Percentiles rank a stretch among this genome's conserved stretches.
Conservation (phyloP, 331 rosid genomes). For the Quercus tomentella region DNA sequence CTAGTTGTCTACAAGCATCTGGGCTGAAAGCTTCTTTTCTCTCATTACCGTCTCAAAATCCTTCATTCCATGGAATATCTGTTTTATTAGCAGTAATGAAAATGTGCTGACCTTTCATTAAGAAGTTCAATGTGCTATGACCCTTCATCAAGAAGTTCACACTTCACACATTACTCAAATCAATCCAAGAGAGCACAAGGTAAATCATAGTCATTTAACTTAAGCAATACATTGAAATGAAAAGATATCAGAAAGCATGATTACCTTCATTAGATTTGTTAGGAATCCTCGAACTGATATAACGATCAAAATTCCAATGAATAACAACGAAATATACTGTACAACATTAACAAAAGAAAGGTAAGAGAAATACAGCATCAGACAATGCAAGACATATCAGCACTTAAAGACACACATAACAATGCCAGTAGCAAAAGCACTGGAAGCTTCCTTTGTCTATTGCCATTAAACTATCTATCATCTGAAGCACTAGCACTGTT, state of each 20-base stretch:
- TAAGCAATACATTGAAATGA: constrained; percentile 6
- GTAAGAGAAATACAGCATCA: constrained; percentile 3
- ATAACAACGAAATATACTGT: constrained; percentile 88
- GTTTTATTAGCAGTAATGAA: neutral
- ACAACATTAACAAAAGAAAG: constrained; percentile 13
- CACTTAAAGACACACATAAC: constrained; percentile 4
- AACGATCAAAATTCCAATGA: constrained; percentile 90
- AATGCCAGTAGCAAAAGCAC: neutral
- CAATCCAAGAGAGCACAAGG: neutral
- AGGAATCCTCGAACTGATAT: constrained; percentile 95
- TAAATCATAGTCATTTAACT: neutral
- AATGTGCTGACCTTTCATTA: neutral
- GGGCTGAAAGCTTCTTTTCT: neutral
- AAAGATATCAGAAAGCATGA: neutral
- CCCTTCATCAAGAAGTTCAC: neutral
- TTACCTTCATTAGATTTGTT: constrained; percentile 97
- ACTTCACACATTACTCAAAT: neutral
- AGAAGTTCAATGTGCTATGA: neutral
- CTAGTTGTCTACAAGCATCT: neutral
- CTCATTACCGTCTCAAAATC: neutral
- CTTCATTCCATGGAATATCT: neutral
- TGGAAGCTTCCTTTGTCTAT: neutral
- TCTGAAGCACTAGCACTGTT: neutral
- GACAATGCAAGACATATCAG: constrained; percentile 13
- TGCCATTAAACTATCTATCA: neutral